Base-by-base conservation (phyloP, 177 flowering plant genomes). In the Tripterygium wilfordii region DNA sequence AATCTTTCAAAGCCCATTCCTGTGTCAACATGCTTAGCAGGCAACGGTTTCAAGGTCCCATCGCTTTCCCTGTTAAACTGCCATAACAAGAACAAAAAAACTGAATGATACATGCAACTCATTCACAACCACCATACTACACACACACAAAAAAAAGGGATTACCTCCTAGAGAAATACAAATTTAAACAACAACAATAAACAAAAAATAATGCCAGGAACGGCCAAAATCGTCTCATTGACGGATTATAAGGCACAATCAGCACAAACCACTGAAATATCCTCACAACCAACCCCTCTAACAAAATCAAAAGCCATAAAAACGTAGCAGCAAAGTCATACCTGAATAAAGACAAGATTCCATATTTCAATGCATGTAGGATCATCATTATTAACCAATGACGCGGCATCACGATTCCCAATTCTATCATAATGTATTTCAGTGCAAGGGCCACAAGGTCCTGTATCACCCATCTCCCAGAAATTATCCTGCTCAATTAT, bases 391-490 rank as follows among this genome's bases (percentile, higher is more conserved):
- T 94, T 94, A 40, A 94, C 99, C 67, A 90, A 67, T 7, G 76
- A 49, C 14, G 90, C 75, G 46, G 92, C 95, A 74, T 94, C 88
- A 13, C 95, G 76, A 39, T 70, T 66, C 10, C 99, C 97, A 63
- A 85, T 61, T 62, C 99, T 80, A 63, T 94, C 97, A 68, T 76
- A 89, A 65, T 94, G 99, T 18, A 94, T 87, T 65, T 94, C 99
- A 15, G 95, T 85, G 66, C 96, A 89, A 22, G 99, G 99, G 14
- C 99, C 99, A 70, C 97, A 87, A 40, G 99, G 99, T 52, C 99
- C 99, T 35, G 97, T 85, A 58, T 89, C 99, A 50, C 99, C 97
- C 97, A 94, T 94, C 84, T 94, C 99, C 99, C 97, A 94, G 41
- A 94, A 94, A 59, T 94, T 94, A 55, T 94, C 99, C 98, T 92